Percentiles rank a stretch among this genome's conserved stretches.
Evolutionary conservation across 345 rosid species (phyloP).

Genomic region (Ceriops tagal): DNA sequence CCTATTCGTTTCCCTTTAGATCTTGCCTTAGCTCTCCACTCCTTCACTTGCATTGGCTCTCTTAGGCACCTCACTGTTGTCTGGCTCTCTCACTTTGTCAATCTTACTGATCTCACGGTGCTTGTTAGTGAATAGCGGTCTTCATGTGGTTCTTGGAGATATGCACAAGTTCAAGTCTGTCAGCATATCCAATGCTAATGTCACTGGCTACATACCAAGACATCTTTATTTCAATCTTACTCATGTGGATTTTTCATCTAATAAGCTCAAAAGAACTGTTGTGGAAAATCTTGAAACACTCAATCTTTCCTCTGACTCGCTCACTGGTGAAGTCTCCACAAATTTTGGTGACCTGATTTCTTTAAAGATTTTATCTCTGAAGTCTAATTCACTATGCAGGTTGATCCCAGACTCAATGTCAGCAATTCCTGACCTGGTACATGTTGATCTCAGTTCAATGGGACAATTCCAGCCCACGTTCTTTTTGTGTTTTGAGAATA

Average conservation of each 20-base stretch:
- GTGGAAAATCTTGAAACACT: no score
- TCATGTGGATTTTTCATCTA: neutral
- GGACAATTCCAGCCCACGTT: constrained; percentile 29
- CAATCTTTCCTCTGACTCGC: no score
- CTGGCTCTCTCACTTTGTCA: constrained; percentile 60
- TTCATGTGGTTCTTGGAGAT: constrained; percentile 71
- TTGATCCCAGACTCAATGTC: no score
- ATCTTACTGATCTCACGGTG: constrained; percentile 74
- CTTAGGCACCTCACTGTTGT: constrained; percentile 57
- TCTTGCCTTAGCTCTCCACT: constrained; percentile 54
- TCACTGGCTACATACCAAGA: constrained; percentile 53
- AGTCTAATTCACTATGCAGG: no score
- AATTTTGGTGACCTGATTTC: no score
- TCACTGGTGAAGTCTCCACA: no score
- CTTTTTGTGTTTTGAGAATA: no score
- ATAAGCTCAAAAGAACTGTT: constrained; percentile 30
- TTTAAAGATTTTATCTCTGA: no score
- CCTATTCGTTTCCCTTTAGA: constrained; percentile 23
- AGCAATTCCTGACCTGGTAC: constrained; percentile 10
- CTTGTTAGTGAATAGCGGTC: constrained; percentile 62
- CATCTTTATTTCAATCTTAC: constrained; percentile 51
- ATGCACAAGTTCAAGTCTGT: constrained; percentile 51
- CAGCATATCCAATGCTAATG: constrained; percentile 61
- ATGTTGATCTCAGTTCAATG: no score
- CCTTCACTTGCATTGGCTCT: constrained; percentile 56